Base-by-base conservation (phyloP, 163 green algal genomes). In the Prototheca cutis region DNA sequence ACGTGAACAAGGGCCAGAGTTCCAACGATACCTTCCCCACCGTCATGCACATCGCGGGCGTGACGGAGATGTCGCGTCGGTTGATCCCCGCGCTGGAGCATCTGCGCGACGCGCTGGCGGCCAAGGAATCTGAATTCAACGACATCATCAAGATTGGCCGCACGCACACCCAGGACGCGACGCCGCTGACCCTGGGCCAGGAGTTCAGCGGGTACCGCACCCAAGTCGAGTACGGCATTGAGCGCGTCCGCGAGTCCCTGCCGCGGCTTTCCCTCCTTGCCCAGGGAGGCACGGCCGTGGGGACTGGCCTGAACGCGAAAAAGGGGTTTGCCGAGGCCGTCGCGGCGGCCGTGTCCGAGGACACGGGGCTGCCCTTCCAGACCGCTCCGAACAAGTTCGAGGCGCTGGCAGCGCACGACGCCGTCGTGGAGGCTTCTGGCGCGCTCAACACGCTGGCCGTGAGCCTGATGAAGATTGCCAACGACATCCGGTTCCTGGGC, bases 351-450 rank as follows among this genome's bases (percentile, higher is more conserved):
- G 80, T 98, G 27, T 78, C 86, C 2, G 58, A 65, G 0, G 81
- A 87, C 61, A 97, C 89, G 0, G 89, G 92, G 0, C 62, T 92
- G 31, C 87, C 85, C 10, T 97, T 97, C 59, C 66, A 87, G 1
- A 94, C 86, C 13, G 91, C 91, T 3, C 82, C 82, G 27, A 97
- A 98, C 79, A 98, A 98, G 74, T 98, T 98, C 76, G 91, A 96
- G 70, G 84, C 88, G 5, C 79, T 98, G 34, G 88, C 88, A 2
- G 87, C 87, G 1, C 88, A 97, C 55, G 90, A 98, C 58, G 85
- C 84, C 18, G 49, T 96, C 8, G 87, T 97, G 49, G 80, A 95
- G 65, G 68, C 81, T 39, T 80, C 59, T 32, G 88, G 88, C 6
- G 78, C 81, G 2, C 75, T 97, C 33, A 95, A 95, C 70, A 90